These are phyloP conservation scores for Elsinoe batatas DNA, from an alignment of 2,329 filamentous ascomycete species.

Conservation along the genomic window DNA sequence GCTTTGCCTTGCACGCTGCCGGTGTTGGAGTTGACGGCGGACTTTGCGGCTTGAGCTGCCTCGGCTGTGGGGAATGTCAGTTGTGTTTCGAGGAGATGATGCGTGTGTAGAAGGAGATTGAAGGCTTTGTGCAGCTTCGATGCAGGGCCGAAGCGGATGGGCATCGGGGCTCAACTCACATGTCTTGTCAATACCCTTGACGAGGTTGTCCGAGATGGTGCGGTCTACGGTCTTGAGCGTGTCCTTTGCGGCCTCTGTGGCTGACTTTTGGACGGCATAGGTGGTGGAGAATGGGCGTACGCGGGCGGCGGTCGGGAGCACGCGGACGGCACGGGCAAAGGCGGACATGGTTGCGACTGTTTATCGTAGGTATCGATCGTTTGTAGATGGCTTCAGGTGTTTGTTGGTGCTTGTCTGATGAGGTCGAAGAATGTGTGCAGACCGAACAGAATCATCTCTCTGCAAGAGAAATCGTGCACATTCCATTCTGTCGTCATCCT, in stretches of 20 bases:
- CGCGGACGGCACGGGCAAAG: not conserved
- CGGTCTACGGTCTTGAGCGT: slow-evolving; percentile 49
- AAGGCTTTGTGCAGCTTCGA: not conserved
- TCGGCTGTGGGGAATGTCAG: slow-evolving; percentile 8
- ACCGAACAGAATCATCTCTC: not conserved
- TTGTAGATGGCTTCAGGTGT: not conserved
- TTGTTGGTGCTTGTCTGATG: not conserved
- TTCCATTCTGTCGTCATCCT: slow-evolving; percentile 8
- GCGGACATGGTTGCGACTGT: slow-evolving; percentile 30
- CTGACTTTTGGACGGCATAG: slow-evolving; percentile 37
- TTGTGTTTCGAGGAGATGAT: not conserved
- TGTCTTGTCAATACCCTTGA: slow-evolving; percentile 54
- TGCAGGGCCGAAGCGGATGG: not conserved
- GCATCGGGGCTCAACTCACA: slow-evolving; percentile 37
- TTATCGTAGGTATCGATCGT: not conserved
- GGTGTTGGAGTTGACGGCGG: slow-evolving; percentile 21
- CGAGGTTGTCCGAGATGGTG: slow-evolving; percentile 44
- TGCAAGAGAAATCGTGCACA: not conserved
- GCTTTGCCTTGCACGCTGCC: slow-evolving; percentile 7
- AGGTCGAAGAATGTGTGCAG: not conserved
- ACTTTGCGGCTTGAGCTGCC: slow-evolving; percentile 29
- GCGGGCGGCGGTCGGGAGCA: slow-evolving; percentile 35
- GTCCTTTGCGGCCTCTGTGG: slow-evolving; percentile 48
- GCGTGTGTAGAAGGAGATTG: not conserved
- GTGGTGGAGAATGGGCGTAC: slow-evolving; percentile 47